A percentile compares a stretch with the other conserved stretches of the same genome.
phyloP scores from a whole-genome alignment of 2,329 filamentous ascomycete species.

The Colletotrichum brevisporum region DNA sequence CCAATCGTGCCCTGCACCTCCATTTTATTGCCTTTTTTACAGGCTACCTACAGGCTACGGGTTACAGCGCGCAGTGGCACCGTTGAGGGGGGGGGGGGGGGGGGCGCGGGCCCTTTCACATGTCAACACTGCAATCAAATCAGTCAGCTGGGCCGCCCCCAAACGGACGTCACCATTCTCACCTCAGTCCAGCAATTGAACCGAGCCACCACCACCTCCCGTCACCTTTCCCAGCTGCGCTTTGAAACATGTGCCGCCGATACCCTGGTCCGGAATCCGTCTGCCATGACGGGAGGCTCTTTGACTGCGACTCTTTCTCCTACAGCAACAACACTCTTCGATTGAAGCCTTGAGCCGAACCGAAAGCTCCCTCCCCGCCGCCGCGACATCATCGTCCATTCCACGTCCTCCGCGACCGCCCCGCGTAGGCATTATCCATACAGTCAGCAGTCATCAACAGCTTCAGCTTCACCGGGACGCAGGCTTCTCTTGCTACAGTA shows the following conservation, averaged over 20 bases:
- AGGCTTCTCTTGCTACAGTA: neutral
- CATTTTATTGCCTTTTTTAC: too few relatives aligned
- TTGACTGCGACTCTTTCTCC: slow-evolving; percentile 3
- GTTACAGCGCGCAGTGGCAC: too few relatives aligned
- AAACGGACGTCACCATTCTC: slow-evolving; percentile 40
- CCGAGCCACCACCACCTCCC: slow-evolving; percentile 27
- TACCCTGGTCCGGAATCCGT: slow-evolving; percentile 23
- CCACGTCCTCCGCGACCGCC: neutral
- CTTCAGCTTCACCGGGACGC: slow-evolving; percentile 13
- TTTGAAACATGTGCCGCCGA: slow-evolving; percentile 39
- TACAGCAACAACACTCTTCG: slow-evolving; percentile 8
- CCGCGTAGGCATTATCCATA: too few relatives aligned
- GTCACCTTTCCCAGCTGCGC: slow-evolving; percentile 1
- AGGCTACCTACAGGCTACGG: too few relatives aligned
- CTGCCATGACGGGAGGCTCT: slow-evolving; percentile 23
- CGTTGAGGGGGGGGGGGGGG: too few relatives aligned
- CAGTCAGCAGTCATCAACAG: neutral
- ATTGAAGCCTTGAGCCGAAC: neutral
- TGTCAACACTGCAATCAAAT: neutral
- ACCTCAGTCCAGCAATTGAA: slow-evolving; percentile 39
- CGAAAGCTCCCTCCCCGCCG: slow-evolving; percentile 1
- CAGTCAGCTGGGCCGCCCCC: slow-evolving; percentile 27
- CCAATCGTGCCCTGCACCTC: neutral
- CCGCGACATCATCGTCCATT: slow-evolving; percentile 17
- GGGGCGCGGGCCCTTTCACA: slow-evolving; percentile 34